A percentile compares a stretch with the other conserved stretches of the same genome.
Conservation (phyloP, 164 flowering plant genomes). For the Magnolia officinalis region DNA sequence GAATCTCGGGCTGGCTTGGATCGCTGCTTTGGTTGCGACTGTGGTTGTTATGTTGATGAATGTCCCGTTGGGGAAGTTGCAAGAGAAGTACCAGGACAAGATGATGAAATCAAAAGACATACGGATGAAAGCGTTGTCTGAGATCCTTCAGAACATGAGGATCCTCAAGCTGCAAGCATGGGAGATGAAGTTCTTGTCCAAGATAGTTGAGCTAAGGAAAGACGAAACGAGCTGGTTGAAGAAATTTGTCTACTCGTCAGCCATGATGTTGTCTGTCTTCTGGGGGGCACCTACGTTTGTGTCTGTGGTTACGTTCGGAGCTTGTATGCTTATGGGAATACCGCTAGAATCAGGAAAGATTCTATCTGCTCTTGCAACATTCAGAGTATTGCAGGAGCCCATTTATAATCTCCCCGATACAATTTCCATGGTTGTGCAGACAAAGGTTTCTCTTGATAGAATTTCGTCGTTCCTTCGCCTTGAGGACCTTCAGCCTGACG, state of each 20-base stretch:
- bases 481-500: slow-evolving; percentile 46
- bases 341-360: slow-evolving; percentile 70
- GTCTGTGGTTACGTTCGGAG: slow-evolving; percentile 55
- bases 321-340: slow-evolving; percentile 53
- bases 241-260: slow-evolving; percentile 42
- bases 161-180: slow-evolving; percentile 80
- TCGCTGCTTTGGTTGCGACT: slow-evolving; percentile 54
- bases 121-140: slow-evolving; percentile 70
- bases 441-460: slow-evolving; percentile 70
- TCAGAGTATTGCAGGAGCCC: slow-evolving; percentile 63
- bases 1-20: slow-evolving; percentile 57
- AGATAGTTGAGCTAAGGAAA: slow-evolving; percentile 45
- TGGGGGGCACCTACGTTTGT: slow-evolving; percentile 68
- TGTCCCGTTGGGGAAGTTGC: slow-evolving; percentile 47
- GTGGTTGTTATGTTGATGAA: slow-evolving; percentile 51
- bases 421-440: slow-evolving; percentile 61
- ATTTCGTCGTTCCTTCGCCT: slow-evolving; percentile 56
- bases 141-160: slow-evolving; percentile 70
- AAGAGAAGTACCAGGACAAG: slow-evolving; percentile 47
- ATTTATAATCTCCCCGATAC: slow-evolving; percentile 59
- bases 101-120: slow-evolving; percentile 68
- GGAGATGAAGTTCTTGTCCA: slow-evolving; percentile 71
- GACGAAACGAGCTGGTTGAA: slow-evolving; percentile 62
- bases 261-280: slow-evolving; percentile 39
- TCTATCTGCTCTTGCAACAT: slow-evolving; percentile 76